Evolutionary conservation across 495 filamentous ascomycete species (phyloP).

Genomic region (Tuber indicum): DNA sequence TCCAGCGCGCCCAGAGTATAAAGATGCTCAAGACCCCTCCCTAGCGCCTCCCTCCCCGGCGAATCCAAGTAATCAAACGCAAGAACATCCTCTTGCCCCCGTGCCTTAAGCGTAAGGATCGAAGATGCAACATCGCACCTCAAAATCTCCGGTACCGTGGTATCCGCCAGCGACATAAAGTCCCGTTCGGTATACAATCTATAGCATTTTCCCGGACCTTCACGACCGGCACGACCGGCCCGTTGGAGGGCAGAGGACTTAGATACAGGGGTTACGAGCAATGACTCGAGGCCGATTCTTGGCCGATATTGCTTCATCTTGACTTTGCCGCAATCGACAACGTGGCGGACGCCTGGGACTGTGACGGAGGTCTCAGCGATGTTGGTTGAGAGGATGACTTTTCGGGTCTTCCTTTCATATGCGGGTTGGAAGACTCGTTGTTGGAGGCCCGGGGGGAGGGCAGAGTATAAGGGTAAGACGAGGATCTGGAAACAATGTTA

Average conservation of each 20-base stretch:
- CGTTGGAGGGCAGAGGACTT: conserved; percentile 90
- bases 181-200: conserved; percentile 80
- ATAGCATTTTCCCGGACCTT: conserved; percentile 83
- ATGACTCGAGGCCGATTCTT: conserved; percentile 77
- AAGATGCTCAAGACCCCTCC: conserved; percentile 78
- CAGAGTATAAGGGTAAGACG: conserved; percentile 66
- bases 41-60: conserved; percentile 67
- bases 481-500: conserved; percentile 43
- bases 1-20: conserved; percentile 68
- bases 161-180: conserved; percentile 62
- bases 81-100: conserved; percentile 75
- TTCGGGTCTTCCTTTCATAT: conserved; percentile 65
- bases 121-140: conserved; percentile 79
- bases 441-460: conserved; percentile 68
- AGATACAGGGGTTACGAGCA: conserved; percentile 85
- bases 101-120: conserved; percentile 88
- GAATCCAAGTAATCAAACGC: conserved; percentile 79
- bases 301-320: conserved; percentile 90
- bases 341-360: conserved; percentile 82
- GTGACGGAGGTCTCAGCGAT: conserved; percentile 98
- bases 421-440: conserved; percentile 76
- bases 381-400: conserved; percentile 89
- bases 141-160: conserved; percentile 81
- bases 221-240: conserved; percentile 85
- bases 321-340: conserved; percentile 87